These are phyloP conservation scores for Scutellaria barbata DNA, from an alignment of 257 asterid species.

Conservation along the genomic window DNA sequence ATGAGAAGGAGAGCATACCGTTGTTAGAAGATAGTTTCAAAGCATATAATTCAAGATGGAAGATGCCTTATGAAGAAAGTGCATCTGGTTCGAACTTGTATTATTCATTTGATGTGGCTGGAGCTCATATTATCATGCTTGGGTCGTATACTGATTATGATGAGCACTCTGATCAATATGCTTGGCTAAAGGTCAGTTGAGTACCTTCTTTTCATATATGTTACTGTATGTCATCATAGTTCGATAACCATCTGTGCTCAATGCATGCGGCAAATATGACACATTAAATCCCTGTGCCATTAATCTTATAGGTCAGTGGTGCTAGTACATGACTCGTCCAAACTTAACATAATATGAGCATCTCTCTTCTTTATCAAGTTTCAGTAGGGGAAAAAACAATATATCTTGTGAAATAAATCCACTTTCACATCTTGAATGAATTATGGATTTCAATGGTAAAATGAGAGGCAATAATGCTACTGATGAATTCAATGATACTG, in stretches of 20 bases:
- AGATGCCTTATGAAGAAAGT: conserved; percentile 95
- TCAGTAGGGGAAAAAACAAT: too few species aligned
- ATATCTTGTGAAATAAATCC: too few species aligned
- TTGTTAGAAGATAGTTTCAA: conserved; percentile 56
- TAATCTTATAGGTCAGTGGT: background rate
- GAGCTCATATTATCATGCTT: conserved; percentile 90
- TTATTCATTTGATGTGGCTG: conserved; percentile 93
- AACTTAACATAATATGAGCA: background rate
- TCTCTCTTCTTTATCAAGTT: too few species aligned
- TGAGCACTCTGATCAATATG: conserved; percentile 71
- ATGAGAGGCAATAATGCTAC: too few species aligned
- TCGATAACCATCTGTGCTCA: background rate
- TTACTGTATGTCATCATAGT: background rate
- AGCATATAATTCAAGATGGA: conserved; percentile 94
- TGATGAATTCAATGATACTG: background rate
- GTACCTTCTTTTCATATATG: background rate
- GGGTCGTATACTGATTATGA: conserved; percentile 87
- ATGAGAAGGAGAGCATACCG: conserved; percentile 81
- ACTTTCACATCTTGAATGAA: too few species aligned
- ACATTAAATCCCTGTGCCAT: background rate
- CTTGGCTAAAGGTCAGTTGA: conserved; percentile 85
- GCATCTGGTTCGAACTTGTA: conserved; percentile 79
- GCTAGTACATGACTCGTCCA: background rate
- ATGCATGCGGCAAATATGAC: background rate
- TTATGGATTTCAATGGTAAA: too few species aligned